Evolutionary conservation across 805 yeast species (phyloP).

Genomic region (Candida nitratophila): DNA sequence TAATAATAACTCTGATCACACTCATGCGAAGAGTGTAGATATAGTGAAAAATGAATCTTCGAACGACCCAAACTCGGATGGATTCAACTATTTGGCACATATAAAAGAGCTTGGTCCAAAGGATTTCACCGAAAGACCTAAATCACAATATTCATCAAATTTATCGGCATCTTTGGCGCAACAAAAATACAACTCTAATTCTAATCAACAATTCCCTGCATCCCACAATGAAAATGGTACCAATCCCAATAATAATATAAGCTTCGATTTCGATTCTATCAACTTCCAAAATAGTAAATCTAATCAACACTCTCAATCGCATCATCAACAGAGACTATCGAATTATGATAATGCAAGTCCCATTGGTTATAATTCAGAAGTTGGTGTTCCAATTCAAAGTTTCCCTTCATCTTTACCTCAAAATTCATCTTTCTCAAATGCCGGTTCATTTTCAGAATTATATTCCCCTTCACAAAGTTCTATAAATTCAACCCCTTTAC

Average conservation of each 20-base stretch:
- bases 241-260: background rate
- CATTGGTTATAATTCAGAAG: background rate
- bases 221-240: background rate
- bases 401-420: conserved; percentile 2
- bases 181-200: background rate
- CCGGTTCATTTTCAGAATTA: background rate
- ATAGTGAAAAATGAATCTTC: conserved; percentile 1
- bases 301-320: too few species aligned
- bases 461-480: conserved; percentile 3
- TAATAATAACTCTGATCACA: too few species aligned
- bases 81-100: conserved; percentile 60
- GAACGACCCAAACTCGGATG: conserved; percentile 41
- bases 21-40: too few species aligned
- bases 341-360: background rate
- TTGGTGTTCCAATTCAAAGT: background rate
- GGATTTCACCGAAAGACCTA: background rate
- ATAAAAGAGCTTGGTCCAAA: conserved; percentile 43
- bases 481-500: background rate
- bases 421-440: conserved; percentile 1
- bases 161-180: conserved; percentile 9
- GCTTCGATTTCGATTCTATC: conserved; percentile 1
- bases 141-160: conserved; percentile 3
- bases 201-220: background rate
- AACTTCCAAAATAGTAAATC: background rate
- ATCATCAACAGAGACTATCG: background rate